A percentile compares a stretch with the other conserved stretches of the same genome.
Conservation (phyloP, 371 early-diverging fungal genomes). For the Mucor ambiguus region DNA sequence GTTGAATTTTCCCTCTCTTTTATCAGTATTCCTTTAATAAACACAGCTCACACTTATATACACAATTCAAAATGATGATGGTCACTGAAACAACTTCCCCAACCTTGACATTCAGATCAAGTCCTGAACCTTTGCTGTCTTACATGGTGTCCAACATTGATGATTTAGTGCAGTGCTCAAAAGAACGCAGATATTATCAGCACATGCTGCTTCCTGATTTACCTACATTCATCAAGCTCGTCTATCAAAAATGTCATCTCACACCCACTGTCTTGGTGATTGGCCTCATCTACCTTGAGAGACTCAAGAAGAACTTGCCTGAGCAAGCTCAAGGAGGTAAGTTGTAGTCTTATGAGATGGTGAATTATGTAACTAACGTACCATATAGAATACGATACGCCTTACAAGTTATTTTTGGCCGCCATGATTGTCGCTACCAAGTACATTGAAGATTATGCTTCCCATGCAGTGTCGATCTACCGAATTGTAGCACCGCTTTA, state of each 20-base stretch:
- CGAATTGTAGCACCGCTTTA: slow-evolving; percentile 50
- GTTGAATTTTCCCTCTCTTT: slow-evolving; percentile 4
- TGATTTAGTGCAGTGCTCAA: slow-evolving; percentile 37
- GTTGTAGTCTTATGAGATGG: neutral
- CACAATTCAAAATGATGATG: slow-evolving; percentile 17
- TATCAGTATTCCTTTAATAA: neutral
- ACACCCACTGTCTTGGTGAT: slow-evolving; percentile 58
- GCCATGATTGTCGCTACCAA: slow-evolving; percentile 74
- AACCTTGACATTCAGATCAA: slow-evolving; percentile 26
- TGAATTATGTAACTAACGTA: neutral
- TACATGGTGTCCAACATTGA: slow-evolving; percentile 36
- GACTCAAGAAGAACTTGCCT: slow-evolving; percentile 63
- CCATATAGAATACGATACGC: slow-evolving; percentile 66
- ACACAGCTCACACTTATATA: neutral
- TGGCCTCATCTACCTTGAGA: slow-evolving; percentile 70
- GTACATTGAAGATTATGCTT: slow-evolving; percentile 62
- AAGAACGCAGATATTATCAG: slow-evolving; percentile 32
- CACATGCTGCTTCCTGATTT: slow-evolving; percentile 40
- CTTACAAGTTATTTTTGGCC: slow-evolving; percentile 73
- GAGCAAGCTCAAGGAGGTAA: slow-evolving; percentile 62
- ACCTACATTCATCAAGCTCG: slow-evolving; percentile 38
- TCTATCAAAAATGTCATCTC: slow-evolving; percentile 42
- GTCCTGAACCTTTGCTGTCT: slow-evolving; percentile 39
- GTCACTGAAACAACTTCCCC: slow-evolving; percentile 11
- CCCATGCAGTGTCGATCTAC: slow-evolving; percentile 36